phyloP scores from a whole-genome alignment of 2,329 filamentous ascomycete species.

The Orbilia oligospora region DNA sequence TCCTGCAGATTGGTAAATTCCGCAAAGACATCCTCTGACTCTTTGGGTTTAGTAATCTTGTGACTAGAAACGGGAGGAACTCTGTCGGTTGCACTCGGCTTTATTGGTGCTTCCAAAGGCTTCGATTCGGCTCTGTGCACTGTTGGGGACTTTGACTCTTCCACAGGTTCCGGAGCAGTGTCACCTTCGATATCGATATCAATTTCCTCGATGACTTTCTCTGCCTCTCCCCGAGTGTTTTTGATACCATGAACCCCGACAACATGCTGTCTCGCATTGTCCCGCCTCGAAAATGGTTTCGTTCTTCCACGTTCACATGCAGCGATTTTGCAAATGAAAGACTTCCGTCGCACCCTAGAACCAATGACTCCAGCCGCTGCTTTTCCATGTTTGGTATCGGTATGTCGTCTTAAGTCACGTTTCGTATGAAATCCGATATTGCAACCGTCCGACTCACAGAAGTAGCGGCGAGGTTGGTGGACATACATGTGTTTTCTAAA shows the following conservation, averaged over 20 bases:
- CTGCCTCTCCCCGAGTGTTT: constrained; percentile 15
- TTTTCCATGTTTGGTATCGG: constrained; percentile 33
- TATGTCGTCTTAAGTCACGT: constrained; percentile 49
- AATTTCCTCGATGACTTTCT: constrained; percentile 44
- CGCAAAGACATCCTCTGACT: constrained; percentile 37
- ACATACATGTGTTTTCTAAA: constrained; percentile 54
- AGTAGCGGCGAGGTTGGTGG: constrained; percentile 42
- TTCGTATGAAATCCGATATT: constrained; percentile 42
- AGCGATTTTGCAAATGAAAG: constrained; percentile 44
- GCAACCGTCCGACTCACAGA: constrained; percentile 32
- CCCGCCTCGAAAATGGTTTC: constrained; percentile 44
- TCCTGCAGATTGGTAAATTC: constrained; percentile 34
- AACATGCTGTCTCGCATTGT: constrained; percentile 58
- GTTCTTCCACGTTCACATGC: constrained; percentile 33
- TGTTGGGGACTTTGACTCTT: constrained; percentile 13
- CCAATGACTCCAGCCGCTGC: constrained; percentile 15
- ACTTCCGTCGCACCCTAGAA: constrained; percentile 15
- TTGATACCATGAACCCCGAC: constrained; percentile 32
- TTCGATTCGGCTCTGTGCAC: constrained; percentile 1
- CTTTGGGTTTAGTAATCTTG: not conserved
- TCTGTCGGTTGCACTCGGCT: constrained; percentile 11
- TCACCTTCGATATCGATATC: constrained; percentile 32
- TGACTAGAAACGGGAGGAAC: constrained; percentile 7
- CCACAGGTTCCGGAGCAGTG: not conserved
- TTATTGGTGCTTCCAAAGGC: not conserved